Conservation (phyloP, 73 alveolate genomes). For the Urostyla sp. region DNA sequence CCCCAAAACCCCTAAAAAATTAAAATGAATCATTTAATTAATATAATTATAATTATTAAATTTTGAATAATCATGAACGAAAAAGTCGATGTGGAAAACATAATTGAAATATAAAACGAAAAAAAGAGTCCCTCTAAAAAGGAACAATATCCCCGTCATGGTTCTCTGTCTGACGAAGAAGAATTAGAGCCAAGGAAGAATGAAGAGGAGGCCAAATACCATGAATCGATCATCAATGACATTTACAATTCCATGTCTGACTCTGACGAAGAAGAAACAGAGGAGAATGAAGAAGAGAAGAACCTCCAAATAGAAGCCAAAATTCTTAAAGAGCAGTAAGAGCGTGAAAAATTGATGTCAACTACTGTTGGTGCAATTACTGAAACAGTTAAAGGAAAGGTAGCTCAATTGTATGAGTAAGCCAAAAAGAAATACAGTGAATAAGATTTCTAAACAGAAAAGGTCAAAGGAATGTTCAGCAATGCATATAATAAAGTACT, state of each 20-base stretch:
- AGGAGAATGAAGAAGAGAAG: slow-evolving; percentile 5
- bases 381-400: not conserved
- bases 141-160: not conserved
- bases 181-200: not conserved
- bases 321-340: not conserved
- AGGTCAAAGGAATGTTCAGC: slow-evolving; percentile 33
- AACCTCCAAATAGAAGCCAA: slow-evolving; percentile 17
- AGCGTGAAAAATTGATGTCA: not conserved
- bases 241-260: slow-evolving; percentile 1
- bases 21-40: no score
- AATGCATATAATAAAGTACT: slow-evolving; percentile 39
- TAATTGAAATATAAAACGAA: not conserved
- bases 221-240: slow-evolving; percentile 14
- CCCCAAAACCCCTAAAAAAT: no score
- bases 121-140: not conserved
- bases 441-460: not conserved
- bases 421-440: slow-evolving; percentile 8
- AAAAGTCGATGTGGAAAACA: not conserved
- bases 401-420: not conserved
- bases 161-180: not conserved
- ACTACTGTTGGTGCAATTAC: not conserved
- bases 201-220: slow-evolving; percentile 39
- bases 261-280: slow-evolving; percentile 42
- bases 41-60: no score
- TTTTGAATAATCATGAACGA: not conserved